Evolutionary conservation across 2,329 filamentous ascomycete genomes (phyloP).

Genomic region (Bipolaris bicolor): DNA sequence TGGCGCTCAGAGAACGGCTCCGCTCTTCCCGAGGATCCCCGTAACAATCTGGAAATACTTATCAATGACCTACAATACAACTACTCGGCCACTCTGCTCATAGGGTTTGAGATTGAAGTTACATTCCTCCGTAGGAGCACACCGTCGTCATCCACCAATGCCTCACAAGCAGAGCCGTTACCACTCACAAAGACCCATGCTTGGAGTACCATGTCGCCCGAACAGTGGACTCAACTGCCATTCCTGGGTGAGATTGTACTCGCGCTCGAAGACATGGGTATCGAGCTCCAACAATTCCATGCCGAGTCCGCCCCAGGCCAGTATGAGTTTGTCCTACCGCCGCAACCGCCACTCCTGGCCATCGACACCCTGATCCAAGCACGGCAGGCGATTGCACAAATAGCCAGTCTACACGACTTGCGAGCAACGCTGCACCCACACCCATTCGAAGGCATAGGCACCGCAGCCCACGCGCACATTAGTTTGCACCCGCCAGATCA

Average conservation of each 20-base stretch:
- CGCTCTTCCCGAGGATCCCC: slow-evolving; percentile 66
- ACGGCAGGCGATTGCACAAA: slow-evolving; percentile 69
- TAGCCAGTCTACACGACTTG: slow-evolving; percentile 67
- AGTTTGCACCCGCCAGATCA: slow-evolving; percentile 63
- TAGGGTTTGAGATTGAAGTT: slow-evolving; percentile 85
- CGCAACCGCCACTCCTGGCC: slow-evolving; percentile 67
- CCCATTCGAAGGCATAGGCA: slow-evolving; percentile 67
- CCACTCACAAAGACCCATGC: slow-evolving; percentile 69
- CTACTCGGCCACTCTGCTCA: slow-evolving; percentile 63
- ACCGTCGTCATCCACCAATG: slow-evolving; percentile 24
- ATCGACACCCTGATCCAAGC: slow-evolving; percentile 75
- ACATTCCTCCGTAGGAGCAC: slow-evolving; percentile 65
- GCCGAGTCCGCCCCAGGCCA: slow-evolving; percentile 75
- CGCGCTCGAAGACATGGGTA: slow-evolving; percentile 65
- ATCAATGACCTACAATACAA: slow-evolving; percentile 59
- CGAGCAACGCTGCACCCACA: slow-evolving; percentile 77
- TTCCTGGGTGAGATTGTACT: slow-evolving; percentile 71
- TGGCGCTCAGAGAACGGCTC: slow-evolving; percentile 66
- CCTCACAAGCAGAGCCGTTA: slow-evolving; percentile 34
- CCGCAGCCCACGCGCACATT: slow-evolving; percentile 72
- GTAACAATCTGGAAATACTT: slow-evolving; percentile 52
- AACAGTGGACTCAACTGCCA: slow-evolving; percentile 65
- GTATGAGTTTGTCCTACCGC: slow-evolving; percentile 76
- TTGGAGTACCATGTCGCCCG: slow-evolving; percentile 70
- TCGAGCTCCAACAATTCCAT: slow-evolving; percentile 75